These are phyloP conservation scores for Xylariaceae sp. DNA, from an alignment of 2,329 filamentous ascomycete species.

Conservation along the genomic window DNA sequence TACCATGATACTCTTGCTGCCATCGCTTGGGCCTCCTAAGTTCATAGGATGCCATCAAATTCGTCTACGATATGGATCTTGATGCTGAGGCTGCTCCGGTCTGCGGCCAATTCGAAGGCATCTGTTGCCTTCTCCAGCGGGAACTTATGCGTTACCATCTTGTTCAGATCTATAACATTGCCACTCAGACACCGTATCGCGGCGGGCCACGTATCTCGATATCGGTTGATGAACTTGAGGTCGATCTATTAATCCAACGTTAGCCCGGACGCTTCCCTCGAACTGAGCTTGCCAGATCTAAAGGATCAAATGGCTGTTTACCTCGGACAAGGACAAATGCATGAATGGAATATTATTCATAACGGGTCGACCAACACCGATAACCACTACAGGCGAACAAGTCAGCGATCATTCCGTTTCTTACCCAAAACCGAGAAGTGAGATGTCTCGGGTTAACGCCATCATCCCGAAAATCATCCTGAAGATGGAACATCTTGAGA, in stretches of 20 bases:
- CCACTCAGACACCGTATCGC: conserved; percentile 57
- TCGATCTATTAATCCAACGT: conserved; percentile 45
- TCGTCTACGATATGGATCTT: conserved; percentile 57
- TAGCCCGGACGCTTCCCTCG: conserved; percentile 4
- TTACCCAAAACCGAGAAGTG: not conserved
- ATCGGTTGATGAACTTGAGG: conserved; percentile 65
- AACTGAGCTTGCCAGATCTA: not conserved
- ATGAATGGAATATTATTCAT: conserved; percentile 65
- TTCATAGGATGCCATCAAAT: conserved; percentile 23
- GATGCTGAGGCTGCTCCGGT: conserved; percentile 49
- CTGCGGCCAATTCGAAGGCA: conserved; percentile 48
- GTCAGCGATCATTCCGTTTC: conserved; percentile 3
- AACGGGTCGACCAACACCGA: conserved; percentile 55
- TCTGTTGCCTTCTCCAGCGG: conserved; percentile 56
- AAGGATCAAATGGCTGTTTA: conserved; percentile 29
- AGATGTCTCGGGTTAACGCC: conserved; percentile 14
- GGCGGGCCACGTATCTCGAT: conserved; percentile 63
- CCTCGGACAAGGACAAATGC: conserved; percentile 58
- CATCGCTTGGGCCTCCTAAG: not conserved
- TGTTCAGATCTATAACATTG: conserved; percentile 55
- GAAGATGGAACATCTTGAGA: conserved; percentile 7
- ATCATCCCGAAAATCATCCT: not conserved
- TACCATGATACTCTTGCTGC: conserved; percentile 4
- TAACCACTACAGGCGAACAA: conserved; percentile 39
- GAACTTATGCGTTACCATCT: conserved; percentile 57